A percentile compares a stretch with the other conserved stretches of the same genome.
Conservation (phyloP, 257 asterid genomes). For the Solanum corneliomulleri region DNA sequence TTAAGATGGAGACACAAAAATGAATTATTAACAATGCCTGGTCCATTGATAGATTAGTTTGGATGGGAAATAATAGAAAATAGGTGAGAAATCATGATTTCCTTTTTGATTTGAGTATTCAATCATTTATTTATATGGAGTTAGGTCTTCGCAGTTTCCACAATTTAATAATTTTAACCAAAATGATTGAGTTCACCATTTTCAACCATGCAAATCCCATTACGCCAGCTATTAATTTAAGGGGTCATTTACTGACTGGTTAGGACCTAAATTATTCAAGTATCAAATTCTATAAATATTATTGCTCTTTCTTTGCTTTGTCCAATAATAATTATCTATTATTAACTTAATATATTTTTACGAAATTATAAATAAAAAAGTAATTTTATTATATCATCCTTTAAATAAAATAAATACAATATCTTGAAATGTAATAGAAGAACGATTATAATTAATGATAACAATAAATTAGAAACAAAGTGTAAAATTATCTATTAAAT, state of each 20-base stretch:
- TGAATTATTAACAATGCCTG: neutral
- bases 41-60: neutral
- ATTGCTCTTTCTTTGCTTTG: too few relatives aligned
- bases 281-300: neutral
- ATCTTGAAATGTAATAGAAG: too few relatives aligned
- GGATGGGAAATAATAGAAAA: neutral
- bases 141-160: neutral
- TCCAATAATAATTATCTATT: too few relatives aligned
- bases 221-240: neutral
- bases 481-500: too few relatives aligned
- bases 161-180: neutral
- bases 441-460: too few relatives aligned
- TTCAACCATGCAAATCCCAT: neutral
- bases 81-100: neutral
- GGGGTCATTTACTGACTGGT: neutral
- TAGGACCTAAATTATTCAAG: neutral
- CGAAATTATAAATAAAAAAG: too few relatives aligned
- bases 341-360: accelerated
- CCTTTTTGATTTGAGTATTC: neutral
- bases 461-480: too few relatives aligned
- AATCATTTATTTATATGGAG: neutral
- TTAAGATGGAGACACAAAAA: neutral
- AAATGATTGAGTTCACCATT: neutral
- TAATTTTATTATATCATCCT: too few relatives aligned
- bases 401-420: too few relatives aligned